Percentiles rank a stretch among this genome's conserved stretches.
phyloP scores from a whole-genome alignment of 305 asterid species.

The Fraxinus greggii region DNA sequence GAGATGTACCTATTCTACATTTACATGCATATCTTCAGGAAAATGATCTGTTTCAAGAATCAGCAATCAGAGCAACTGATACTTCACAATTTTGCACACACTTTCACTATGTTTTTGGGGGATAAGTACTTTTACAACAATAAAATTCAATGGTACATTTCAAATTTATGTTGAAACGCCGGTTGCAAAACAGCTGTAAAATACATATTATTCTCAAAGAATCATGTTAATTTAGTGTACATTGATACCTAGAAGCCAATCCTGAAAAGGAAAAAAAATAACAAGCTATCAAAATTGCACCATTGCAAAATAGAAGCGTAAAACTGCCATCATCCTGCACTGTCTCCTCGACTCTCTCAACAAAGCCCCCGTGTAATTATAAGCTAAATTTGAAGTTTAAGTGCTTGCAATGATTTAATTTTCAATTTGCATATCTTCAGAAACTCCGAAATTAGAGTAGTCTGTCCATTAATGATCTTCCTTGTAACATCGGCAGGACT shows the following conservation, averaged over 20 bases:
- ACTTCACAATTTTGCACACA: neutral
- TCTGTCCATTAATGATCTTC: constrained; percentile 58
- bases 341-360: constrained; percentile 14
- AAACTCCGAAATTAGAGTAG: constrained; percentile 45
- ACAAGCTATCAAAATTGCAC: constrained; percentile 38
- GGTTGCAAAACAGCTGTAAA: neutral
- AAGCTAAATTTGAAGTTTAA: constrained; percentile 50
- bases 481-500: constrained; percentile 53
- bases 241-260: constrained; percentile 10
- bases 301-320: constrained; percentile 13
- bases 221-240: constrained; percentile 23
- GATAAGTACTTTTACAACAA: neutral
- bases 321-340: neutral
- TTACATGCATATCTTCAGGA: neutral
- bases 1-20: neutral
- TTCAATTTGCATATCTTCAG: constrained; percentile 64
- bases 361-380: neutral
- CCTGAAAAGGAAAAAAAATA: constrained; percentile 8
- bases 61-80: neutral
- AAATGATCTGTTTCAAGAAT: neutral
- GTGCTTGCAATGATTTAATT: constrained; percentile 46
- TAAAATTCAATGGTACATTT: constrained; percentile 31
- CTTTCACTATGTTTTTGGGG: neutral
- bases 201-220: constrained; percentile 17
- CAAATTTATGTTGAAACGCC: constrained; percentile 11